A percentile compares a stretch with the other conserved stretches of the same genome.
These are phyloP conservation scores for Phyllosticta citriasiana DNA, from an alignment of 2,329 filamentous ascomycete genomes.

Conservation along the genomic window DNA sequence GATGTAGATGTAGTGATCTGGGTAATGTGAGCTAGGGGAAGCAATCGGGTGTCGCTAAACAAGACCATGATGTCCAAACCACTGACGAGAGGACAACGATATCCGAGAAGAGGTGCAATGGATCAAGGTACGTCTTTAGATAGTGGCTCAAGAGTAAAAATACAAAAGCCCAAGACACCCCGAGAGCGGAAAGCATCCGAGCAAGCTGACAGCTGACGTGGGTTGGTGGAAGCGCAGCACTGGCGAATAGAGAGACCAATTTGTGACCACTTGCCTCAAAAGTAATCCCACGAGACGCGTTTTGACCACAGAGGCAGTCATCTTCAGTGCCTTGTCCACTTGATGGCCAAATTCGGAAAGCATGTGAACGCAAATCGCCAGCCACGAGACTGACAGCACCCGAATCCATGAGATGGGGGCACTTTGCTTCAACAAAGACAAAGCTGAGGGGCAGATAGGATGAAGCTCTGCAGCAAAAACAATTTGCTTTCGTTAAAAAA, in stretches of 20 bases:
- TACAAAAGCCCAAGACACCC: neutral
- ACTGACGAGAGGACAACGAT: neutral
- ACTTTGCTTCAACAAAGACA: too few species aligned
- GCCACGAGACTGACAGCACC: neutral
- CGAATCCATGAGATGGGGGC: neutral
- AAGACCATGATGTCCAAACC: neutral
- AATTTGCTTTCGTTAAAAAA: too few species aligned
- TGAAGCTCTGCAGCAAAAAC: too few species aligned
- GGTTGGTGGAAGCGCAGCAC: neutral
- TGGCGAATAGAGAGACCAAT: neutral
- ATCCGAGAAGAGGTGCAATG: neutral
- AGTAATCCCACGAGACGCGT: neutral
- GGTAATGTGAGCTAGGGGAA: neutral
- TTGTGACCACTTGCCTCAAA: neutral
- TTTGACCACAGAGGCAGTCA: neutral
- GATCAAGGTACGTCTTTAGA: neutral
- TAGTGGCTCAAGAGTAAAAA: neutral
- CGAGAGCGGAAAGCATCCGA: neutral
- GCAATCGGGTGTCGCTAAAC: neutral
- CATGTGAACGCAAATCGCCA: neutral
- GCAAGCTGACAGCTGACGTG: neutral
- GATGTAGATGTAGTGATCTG: neutral
- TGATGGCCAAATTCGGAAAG: neutral
- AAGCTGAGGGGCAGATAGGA: too few species aligned
- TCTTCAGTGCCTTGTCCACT: neutral